These are phyloP conservation scores for Hyphochytrium catenoides DNA, from an alignment of 352 stramenopile genomes.

Conservation along the genomic window DNA sequence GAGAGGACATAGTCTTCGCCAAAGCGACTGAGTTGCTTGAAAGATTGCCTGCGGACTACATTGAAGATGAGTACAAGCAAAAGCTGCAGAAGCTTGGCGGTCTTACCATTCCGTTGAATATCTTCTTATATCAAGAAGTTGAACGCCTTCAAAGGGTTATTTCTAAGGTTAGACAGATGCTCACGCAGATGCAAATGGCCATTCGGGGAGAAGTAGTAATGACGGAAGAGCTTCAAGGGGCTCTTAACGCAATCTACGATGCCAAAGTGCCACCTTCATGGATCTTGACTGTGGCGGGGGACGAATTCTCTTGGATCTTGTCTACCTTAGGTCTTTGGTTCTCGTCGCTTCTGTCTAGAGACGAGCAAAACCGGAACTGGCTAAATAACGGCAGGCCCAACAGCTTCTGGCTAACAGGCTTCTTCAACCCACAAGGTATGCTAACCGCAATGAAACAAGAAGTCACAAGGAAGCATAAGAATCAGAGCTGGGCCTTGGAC, in stretches of 20 bases:
- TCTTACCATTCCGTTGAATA: slow-evolving; percentile 87
- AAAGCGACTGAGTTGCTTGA: slow-evolving; percentile 83
- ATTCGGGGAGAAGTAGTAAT: slow-evolving; percentile 96
- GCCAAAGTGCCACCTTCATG: slow-evolving; percentile 80
- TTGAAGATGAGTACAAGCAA: slow-evolving; percentile 90
- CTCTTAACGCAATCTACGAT: slow-evolving; percentile 86
- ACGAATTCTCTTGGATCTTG: slow-evolving; percentile 94
- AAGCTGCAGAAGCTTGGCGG: slow-evolving; percentile 89
- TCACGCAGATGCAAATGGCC: slow-evolving; percentile 84
- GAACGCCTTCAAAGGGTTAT: slow-evolving; percentile 88
- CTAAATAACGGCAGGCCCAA: slow-evolving; percentile 79
- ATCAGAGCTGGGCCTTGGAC: slow-evolving; percentile 90
- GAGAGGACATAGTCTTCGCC: slow-evolving; percentile 86
- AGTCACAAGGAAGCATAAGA: slow-evolving; percentile 89
- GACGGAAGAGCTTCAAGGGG: slow-evolving; percentile 83
- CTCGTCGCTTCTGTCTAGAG: slow-evolving; percentile 74
- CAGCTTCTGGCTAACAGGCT: slow-evolving; percentile 90
- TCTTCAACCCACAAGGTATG: slow-evolving; percentile 95
- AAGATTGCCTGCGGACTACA: slow-evolving; percentile 83
- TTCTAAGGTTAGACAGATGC: slow-evolving; percentile 78
- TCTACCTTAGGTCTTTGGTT: slow-evolving; percentile 92
- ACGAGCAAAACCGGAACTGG: slow-evolving; percentile 88
- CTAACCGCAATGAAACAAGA: slow-evolving; percentile 98
- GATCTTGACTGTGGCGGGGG: slow-evolving; percentile 83
- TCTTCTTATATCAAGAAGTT: slow-evolving; percentile 97